These are phyloP conservation scores for Acer saccharum DNA, from an alignment of 345 rosid species.

Conservation along the genomic window DNA sequence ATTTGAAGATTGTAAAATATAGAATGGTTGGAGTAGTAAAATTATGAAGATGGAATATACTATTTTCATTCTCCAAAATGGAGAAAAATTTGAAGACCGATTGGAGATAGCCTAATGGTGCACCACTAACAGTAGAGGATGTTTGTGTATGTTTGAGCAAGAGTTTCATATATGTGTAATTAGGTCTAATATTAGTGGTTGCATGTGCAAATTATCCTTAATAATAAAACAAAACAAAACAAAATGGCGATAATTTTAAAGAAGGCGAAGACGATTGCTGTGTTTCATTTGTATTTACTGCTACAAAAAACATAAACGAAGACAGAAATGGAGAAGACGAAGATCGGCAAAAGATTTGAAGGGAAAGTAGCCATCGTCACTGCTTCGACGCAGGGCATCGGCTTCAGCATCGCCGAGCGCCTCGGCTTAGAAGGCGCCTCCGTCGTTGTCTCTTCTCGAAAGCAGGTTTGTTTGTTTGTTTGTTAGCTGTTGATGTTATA, in stretches of 20 bases:
- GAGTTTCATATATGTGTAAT: no score
- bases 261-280: not conserved
- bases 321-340: slow-evolving; percentile 33
- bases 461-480: slow-evolving; percentile 43
- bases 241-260: not conserved
- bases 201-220: no score
- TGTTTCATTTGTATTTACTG: not conserved
- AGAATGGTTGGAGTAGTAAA: no score
- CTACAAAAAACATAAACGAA: slow-evolving; percentile 6
- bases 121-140: no score
- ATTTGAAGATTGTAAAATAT: no score
- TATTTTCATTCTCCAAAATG: no score
- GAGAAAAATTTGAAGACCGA: no score
- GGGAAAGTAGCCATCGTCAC: slow-evolving; percentile 91
- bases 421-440: slow-evolving; percentile 83
- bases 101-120: no score
- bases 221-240: not conserved
- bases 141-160: no score
- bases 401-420: slow-evolving; percentile 71
- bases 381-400: slow-evolving; percentile 96
- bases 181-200: no score
- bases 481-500: not conserved
- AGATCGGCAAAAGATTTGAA: slow-evolving; percentile 51
- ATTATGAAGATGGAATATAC: no score
- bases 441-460: slow-evolving; percentile 75